Base-by-base conservation (phyloP, 352 stramenopile species). In the Phytophthora niederhauseri region DNA sequence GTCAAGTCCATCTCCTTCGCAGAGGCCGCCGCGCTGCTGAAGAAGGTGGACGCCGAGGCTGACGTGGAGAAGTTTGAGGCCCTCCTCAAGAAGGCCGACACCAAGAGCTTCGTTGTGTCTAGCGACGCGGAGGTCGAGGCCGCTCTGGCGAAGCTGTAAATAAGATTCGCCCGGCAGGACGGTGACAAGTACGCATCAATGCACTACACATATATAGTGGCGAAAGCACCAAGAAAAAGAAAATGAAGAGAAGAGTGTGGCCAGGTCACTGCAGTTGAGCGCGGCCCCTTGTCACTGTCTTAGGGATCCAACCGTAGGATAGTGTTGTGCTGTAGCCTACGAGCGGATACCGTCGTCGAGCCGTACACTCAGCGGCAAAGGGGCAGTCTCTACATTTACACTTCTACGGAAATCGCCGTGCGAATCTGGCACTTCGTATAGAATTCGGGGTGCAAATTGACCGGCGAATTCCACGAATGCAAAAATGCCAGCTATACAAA, bases 31-130 rank as follows among this genome's bases (percentile, higher is more conserved):
- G 65, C 65, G 38, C 61, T 85, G 61, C 60, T 93, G 41, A 81
- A 84, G 62, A 76, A 83, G 62, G 60, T 81, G 41, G 76, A 90
- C 52, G 78, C 82, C 5, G 70, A 77, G 14, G 74, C 55, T 3
- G 78, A 93, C 30, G 69, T 64, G 12, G 82, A 88, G 57, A 91
- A 91, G 71, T 87, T 93, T 46, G 83, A 86, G 60, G 77, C 76
- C 24, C 64, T 91, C 4, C 79, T 93, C 2, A 84, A 81, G 61
- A 78, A 87, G 67, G 70, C 81, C 17, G 68, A 80, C 46, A 92
- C 84, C 41, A 89, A 90, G 71, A 82, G 77, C 68, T 92, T 90
- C 45, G 73, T 88, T 19, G 84, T 92, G 49, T 76, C 75, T 49
- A 88, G 76, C 66, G 79, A 90, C 41, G 73, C 81, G 11, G 84